phyloP scores from a whole-genome alignment of 768 basidiomycete genomes.

The Termitomyces sp. region DNA sequence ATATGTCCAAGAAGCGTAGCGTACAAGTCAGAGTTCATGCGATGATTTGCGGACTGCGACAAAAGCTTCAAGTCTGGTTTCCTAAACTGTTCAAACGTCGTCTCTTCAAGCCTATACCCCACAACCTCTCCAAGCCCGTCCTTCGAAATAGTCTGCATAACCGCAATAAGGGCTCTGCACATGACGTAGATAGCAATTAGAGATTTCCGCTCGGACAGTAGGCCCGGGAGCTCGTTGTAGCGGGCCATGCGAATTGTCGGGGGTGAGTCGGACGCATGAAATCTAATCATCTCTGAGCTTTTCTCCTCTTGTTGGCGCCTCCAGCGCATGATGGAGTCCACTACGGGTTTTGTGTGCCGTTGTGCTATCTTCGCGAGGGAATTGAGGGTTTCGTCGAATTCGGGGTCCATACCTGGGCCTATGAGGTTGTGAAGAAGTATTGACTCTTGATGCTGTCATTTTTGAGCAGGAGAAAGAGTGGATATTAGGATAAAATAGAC shows the following conservation, averaged over 20 bases:
- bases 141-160: slow-evolving; percentile 66
- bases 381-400: slow-evolving; percentile 81
- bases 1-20: slow-evolving; percentile 81
- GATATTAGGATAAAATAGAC: slow-evolving; percentile 18
- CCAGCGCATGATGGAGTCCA: slow-evolving; percentile 88
- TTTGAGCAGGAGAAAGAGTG: background rate
- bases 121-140: slow-evolving; percentile 74
- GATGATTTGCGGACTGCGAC: slow-evolving; percentile 67
- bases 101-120: slow-evolving; percentile 80
- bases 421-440: slow-evolving; percentile 55
- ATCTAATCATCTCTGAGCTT: slow-evolving; percentile 41
- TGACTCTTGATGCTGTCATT: slow-evolving; percentile 59
- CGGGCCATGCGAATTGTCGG: slow-evolving; percentile 28
- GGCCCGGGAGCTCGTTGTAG: slow-evolving; percentile 38
- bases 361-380: slow-evolving; percentile 84
- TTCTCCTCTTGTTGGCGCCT: slow-evolving; percentile 67
- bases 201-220: slow-evolving; percentile 69
- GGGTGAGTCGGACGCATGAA: slow-evolving; percentile 39
- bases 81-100: slow-evolving; percentile 81
- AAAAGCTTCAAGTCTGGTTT: slow-evolving; percentile 64
- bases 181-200: slow-evolving; percentile 85
- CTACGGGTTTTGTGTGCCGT: slow-evolving; percentile 76
- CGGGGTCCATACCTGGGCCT: slow-evolving; percentile 65
- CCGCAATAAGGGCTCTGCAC: slow-evolving; percentile 78
- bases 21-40: slow-evolving; percentile 77